A percentile compares a stretch with the other conserved stretches of the same genome.
phyloP scores from a whole-genome alignment of 805 yeast genomes.

The Yamadazyma sp. region DNA sequence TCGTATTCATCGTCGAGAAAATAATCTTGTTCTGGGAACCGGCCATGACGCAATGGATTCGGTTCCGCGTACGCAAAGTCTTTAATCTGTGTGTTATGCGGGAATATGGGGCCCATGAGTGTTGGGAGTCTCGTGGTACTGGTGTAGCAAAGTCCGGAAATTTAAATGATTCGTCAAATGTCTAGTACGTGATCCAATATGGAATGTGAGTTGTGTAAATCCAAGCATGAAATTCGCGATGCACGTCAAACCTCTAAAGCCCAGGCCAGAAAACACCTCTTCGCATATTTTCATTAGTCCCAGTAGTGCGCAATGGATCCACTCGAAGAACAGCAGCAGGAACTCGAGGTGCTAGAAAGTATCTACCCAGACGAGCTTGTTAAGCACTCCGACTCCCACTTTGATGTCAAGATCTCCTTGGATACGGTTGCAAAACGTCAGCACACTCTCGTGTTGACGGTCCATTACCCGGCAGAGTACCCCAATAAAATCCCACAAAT shows the following conservation, averaged over 20 bases:
- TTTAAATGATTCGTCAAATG: too few species aligned
- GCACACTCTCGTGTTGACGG: constrained; percentile 58
- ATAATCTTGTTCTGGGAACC: constrained; percentile 13
- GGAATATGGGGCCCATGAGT: too few species aligned
- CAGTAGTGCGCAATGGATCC: constrained; percentile 64
- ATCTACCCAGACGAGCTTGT: constrained; percentile 90
- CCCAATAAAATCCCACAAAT: constrained; percentile 79
- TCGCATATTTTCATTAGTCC: too few species aligned
- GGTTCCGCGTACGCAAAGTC: constrained; percentile 79
- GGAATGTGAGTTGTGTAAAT: too few species aligned
- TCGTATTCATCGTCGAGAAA: constrained; percentile 10
- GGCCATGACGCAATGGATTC: constrained; percentile 72
- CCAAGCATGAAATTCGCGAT: constrained; percentile 1
- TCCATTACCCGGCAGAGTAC: constrained; percentile 72
- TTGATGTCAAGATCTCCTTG: constrained; percentile 56
- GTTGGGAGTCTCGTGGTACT: too few species aligned
- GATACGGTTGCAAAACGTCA: constrained; percentile 65
- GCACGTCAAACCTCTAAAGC: too few species aligned
- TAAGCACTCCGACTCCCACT: constrained; percentile 33
- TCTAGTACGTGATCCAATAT: too few species aligned
- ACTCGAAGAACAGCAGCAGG: constrained; percentile 81
- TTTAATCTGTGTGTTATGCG: constrained; percentile 48
- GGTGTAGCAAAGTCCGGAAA: too few species aligned
- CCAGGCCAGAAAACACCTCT: too few species aligned
- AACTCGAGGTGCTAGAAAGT: constrained; percentile 82